A percentile compares a stretch with the other conserved stretches of the same genome.
These are phyloP conservation scores for Cynanchum wilfordii DNA, from an alignment of 257 asterid genomes.

Conservation along the genomic window DNA sequence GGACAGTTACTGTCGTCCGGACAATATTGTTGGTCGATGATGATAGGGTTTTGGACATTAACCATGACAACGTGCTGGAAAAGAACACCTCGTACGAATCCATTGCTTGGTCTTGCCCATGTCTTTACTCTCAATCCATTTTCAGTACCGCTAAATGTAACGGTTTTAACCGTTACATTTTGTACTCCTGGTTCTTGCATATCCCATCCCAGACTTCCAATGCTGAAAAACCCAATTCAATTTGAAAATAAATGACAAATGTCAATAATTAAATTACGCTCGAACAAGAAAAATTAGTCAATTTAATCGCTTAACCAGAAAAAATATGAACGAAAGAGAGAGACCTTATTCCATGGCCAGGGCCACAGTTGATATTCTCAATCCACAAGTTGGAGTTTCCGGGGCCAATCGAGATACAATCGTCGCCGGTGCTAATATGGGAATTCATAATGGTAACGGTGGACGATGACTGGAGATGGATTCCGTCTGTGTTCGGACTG, in stretches of 20 bases:
- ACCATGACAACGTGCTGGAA: constrained; percentile 38
- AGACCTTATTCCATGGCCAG: constrained; percentile 72
- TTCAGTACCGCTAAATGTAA: constrained; percentile 40
- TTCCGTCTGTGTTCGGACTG: constrained; percentile 70
- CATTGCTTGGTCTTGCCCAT: constrained; percentile 63
- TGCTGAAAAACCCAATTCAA: constrained; percentile 24
- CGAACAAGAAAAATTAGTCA: too few relatives aligned
- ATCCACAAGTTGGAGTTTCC: constrained; percentile 53
- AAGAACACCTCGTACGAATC: constrained; percentile 35
- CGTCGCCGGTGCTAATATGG: constrained; percentile 52
- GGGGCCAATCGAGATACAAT: constrained; percentile 62
- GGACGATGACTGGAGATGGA: constrained; percentile 39
- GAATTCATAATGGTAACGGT: constrained; percentile 40
- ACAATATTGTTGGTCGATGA: constrained; percentile 58
- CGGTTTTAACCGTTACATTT: constrained; percentile 46
- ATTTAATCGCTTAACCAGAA: too few relatives aligned
- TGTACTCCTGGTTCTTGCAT: constrained; percentile 49
- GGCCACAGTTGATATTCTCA: constrained; percentile 52
- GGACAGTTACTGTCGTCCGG: constrained; percentile 38
- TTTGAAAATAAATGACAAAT: too few relatives aligned
- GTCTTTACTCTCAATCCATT: constrained; percentile 60
- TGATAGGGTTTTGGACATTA: constrained; percentile 51
- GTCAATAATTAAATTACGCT: too few relatives aligned
- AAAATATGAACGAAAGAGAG: too few relatives aligned
- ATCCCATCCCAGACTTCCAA: constrained; percentile 58